Percentiles rank a stretch among this genome's conserved stretches.
phyloP scores from a whole-genome alignment of 352 stramenopile species.

The Globisporangium solare region DNA sequence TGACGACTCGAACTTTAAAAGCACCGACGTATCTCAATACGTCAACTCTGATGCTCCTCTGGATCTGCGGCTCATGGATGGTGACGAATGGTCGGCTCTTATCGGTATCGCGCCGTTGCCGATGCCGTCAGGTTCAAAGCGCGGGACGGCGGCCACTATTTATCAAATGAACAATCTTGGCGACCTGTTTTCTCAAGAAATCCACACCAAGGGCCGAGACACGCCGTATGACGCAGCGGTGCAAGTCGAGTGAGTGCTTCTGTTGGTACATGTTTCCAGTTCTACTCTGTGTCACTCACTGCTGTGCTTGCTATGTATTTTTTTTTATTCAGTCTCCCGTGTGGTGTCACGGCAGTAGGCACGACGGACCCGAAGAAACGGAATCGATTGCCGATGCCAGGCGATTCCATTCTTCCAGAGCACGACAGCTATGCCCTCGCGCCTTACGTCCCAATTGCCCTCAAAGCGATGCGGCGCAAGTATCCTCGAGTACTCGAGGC shows the following conservation, averaged over 20 bases:
- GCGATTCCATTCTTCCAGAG: slow-evolving; percentile 57
- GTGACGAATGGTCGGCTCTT: slow-evolving; percentile 53
- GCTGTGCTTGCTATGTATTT: slow-evolving; percentile 5
- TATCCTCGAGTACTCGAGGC: slow-evolving; percentile 42
- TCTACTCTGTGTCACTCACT: slow-evolving; percentile 22
- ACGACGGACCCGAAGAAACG: slow-evolving; percentile 11
- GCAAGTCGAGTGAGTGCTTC: slow-evolving; percentile 45
- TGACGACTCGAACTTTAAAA: slow-evolving; percentile 22
- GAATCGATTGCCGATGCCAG: slow-evolving; percentile 39
- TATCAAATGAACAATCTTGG: slow-evolving; percentile 70
- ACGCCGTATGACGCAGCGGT: slow-evolving; percentile 42
- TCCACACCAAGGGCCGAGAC: slow-evolving; percentile 26
- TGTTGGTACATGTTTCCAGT: not conserved
- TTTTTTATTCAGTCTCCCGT: slow-evolving; percentile 38
- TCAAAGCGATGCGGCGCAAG: slow-evolving; percentile 43
- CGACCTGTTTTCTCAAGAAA: slow-evolving; percentile 56
- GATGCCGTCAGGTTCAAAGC: slow-evolving; percentile 10
- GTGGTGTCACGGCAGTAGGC: slow-evolving; percentile 34
- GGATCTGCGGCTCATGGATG: slow-evolving; percentile 54
- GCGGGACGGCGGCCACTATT: slow-evolving; percentile 22
- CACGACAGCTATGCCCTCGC: slow-evolving; percentile 41
- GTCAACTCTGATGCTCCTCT: slow-evolving; percentile 52
- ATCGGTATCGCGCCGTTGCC: slow-evolving; percentile 41
- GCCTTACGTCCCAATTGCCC: slow-evolving; percentile 30
- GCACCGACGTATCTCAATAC: slow-evolving; percentile 33